Conservation (phyloP, 805 yeast species). For the Suhomyces xylopsoci region DNA sequence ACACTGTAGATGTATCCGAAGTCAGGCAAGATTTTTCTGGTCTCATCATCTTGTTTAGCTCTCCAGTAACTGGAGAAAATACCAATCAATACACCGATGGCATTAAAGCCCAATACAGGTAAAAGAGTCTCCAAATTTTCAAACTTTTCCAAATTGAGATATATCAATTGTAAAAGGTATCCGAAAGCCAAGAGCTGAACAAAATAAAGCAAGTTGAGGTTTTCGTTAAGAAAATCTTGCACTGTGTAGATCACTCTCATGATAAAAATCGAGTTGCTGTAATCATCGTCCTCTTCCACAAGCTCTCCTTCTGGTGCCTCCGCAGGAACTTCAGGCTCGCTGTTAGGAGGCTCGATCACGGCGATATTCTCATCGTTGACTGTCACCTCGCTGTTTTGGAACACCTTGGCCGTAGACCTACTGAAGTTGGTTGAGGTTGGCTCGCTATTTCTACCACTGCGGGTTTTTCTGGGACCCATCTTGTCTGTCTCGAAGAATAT, state of each 20-base stretch:
- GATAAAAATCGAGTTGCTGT: slow-evolving; percentile 6
- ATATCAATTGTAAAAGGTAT: slow-evolving; percentile 30
- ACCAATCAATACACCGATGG: slow-evolving; percentile 30
- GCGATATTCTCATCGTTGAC: neutral
- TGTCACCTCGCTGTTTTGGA: slow-evolving; percentile 1
- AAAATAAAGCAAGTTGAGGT: slow-evolving; percentile 27
- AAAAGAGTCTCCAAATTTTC: slow-evolving; percentile 16
- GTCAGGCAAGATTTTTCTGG: slow-evolving; percentile 28
- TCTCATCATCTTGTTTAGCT: slow-evolving; percentile 11
- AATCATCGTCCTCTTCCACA: slow-evolving; percentile 9
- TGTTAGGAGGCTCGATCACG: neutral
- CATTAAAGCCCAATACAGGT: slow-evolving; percentile 30
- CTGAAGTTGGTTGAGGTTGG: neutral
- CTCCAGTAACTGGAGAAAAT: slow-evolving; percentile 22
- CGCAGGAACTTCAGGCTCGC: neutral
- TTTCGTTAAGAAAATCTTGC: slow-evolving; percentile 39
- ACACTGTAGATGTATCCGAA: slow-evolving; percentile 36
- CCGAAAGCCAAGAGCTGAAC: slow-evolving; percentile 30
- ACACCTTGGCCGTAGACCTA: slow-evolving; percentile 9
- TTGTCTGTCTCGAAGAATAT: neutral
- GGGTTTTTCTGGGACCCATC: neutral
- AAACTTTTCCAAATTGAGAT: slow-evolving; percentile 16
- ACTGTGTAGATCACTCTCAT: slow-evolving; percentile 19
- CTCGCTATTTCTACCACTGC: neutral
- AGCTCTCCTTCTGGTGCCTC: neutral